Conservation (phyloP, 805 yeast species). For the Candida qinlingensis region DNA sequence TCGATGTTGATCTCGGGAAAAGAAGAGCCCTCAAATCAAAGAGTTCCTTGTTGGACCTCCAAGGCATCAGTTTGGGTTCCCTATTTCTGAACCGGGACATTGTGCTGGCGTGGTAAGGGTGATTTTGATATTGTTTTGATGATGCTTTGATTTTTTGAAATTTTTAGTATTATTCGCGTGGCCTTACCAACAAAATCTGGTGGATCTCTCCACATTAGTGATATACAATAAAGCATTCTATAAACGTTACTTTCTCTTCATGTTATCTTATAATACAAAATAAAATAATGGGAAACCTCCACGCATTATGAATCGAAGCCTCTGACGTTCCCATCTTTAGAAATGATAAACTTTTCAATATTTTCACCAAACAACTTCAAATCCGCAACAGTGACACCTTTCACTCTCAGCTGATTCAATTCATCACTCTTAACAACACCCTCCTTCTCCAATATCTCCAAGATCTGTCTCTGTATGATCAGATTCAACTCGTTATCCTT, state of each 20-base stretch:
- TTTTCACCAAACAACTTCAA: neutral
- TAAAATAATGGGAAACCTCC: neutral
- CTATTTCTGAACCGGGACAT: neutral
- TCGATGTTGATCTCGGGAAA: conserved; percentile 6
- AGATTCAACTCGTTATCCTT: conserved; percentile 54
- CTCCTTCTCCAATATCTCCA: conserved; percentile 49
- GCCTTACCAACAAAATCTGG: too few species aligned
- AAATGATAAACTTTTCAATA: neutral
- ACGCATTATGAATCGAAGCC: neutral
- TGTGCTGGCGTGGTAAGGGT: neutral
- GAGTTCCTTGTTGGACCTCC: conserved; percentile 10
- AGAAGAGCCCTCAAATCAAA: conserved; percentile 12
- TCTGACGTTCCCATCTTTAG: conserved; percentile 1
- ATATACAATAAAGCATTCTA: too few species aligned
- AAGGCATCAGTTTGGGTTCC: neutral
- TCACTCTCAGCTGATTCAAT: conserved; percentile 26
- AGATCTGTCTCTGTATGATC: conserved; percentile 49
- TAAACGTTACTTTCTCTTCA: neutral
- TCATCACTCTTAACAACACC: conserved; percentile 33
- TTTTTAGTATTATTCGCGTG: too few species aligned
- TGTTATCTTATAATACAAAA: neutral
- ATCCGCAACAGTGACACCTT: conserved; percentile 22
- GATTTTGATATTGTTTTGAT: neutral
- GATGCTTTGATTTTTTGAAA: too few species aligned
- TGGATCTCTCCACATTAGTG: too few species aligned